Evolutionary conservation across 2,329 filamentous ascomycete species (phyloP).

Genomic region (Thielaviopsis populi): DNA sequence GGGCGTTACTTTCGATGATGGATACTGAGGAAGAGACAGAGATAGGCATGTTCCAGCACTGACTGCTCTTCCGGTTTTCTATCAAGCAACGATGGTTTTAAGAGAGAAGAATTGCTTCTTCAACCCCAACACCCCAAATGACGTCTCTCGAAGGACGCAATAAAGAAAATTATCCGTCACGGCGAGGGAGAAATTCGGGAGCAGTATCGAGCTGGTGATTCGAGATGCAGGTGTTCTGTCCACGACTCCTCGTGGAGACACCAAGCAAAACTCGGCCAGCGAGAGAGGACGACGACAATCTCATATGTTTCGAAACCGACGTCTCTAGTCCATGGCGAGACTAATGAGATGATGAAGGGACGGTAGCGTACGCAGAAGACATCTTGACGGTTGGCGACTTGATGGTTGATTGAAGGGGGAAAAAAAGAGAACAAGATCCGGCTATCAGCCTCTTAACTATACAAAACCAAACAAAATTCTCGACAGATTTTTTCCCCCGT

Average conservation of each 20-base stretch:
- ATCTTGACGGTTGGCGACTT: conserved; percentile 24
- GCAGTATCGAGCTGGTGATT: conserved; percentile 64
- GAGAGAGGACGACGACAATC: conserved; percentile 79
- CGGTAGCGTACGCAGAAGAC: conserved; percentile 40
- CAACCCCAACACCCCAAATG: conserved; percentile 63
- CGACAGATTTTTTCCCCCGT: conserved; percentile 4
- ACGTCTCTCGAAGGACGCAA: conserved; percentile 38
- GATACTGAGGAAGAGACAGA: neutral
- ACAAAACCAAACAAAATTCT: conserved; percentile 9
- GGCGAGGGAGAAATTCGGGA: conserved; percentile 48
- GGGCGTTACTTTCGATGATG: conserved; percentile 23
- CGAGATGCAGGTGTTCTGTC: conserved; percentile 5
- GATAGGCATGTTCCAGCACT: conserved; percentile 9
- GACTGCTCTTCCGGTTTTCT: neutral
- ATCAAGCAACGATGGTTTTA: conserved; percentile 53
- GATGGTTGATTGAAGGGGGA: conserved; percentile 9
- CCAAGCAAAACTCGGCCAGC: conserved; percentile 35
- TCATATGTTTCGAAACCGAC: conserved; percentile 24
- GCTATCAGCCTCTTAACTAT: neutral
- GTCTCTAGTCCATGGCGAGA: conserved; percentile 15
- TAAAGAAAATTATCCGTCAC: conserved; percentile 33
- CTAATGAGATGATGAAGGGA: conserved; percentile 22
- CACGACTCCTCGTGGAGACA: conserved; percentile 13
- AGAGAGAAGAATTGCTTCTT: conserved; percentile 55
- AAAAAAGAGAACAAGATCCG: conserved; percentile 8